A percentile compares a stretch with the other conserved stretches of the same genome.
These are phyloP conservation scores for Mycena belliarum DNA, from an alignment of 768 basidiomycete species.

Conservation along the genomic window DNA sequence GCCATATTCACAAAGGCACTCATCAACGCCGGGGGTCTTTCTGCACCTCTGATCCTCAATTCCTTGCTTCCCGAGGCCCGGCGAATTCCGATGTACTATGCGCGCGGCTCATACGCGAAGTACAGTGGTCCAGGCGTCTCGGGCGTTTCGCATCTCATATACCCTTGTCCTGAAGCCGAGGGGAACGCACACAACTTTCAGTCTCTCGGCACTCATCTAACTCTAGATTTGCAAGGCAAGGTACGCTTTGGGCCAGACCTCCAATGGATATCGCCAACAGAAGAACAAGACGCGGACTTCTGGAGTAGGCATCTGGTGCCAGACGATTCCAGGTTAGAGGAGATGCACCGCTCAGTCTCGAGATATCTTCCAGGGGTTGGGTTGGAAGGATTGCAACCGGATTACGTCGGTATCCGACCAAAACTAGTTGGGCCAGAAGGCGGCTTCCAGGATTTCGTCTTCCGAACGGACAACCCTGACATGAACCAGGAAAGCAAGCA, in stretches of 20 bases:
- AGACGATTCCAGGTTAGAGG: slow-evolving; percentile 55
- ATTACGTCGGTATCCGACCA: slow-evolving; percentile 86
- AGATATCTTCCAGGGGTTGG: slow-evolving; percentile 69
- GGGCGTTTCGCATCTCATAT: slow-evolving; percentile 75
- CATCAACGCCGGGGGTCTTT: slow-evolving; percentile 83
- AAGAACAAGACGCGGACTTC: slow-evolving; percentile 62
- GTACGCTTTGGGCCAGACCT: slow-evolving; percentile 93
- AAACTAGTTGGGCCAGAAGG: slow-evolving; percentile 75
- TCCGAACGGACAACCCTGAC: slow-evolving; percentile 63
- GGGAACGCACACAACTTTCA: slow-evolving; percentile 67
- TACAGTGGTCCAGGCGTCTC: slow-evolving; percentile 81
- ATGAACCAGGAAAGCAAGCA: slow-evolving; percentile 27
- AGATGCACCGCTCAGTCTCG: slow-evolving; percentile 74
- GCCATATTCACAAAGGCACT: slow-evolving; percentile 73
- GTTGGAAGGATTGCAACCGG: slow-evolving; percentile 65
- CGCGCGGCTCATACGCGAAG: slow-evolving; percentile 83
- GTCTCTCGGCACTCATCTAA: slow-evolving; percentile 90
- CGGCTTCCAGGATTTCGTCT: slow-evolving; percentile 84
- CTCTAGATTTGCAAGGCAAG: slow-evolving; percentile 81
- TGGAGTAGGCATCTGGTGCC: slow-evolving; percentile 72
- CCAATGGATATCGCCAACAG: slow-evolving; percentile 74
- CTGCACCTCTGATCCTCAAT: slow-evolving; percentile 71
- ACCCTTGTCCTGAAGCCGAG: slow-evolving; percentile 81
- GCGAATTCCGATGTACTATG: slow-evolving; percentile 77
- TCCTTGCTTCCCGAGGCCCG: slow-evolving; percentile 56